Percentiles rank a stretch among this genome's conserved stretches.
These are phyloP conservation scores for Pouteria glomerata DNA, from an alignment of 148 eudicot genomes.

Conservation along the genomic window DNA sequence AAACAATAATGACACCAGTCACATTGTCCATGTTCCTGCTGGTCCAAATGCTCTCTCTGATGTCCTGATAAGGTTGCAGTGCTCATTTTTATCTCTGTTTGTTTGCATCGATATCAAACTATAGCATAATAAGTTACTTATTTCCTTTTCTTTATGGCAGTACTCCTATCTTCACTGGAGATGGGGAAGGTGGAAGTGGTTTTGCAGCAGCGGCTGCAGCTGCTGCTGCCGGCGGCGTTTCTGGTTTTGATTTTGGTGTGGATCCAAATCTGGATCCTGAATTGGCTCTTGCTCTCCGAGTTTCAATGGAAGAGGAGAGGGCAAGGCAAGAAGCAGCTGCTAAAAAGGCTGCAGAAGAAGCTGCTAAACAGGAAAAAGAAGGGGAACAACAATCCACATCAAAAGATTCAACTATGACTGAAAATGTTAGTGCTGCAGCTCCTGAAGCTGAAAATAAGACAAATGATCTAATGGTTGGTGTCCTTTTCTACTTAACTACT, in stretches of 20 bases:
- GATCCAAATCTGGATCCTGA: conserved; percentile 99
- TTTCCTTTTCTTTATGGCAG: conserved; percentile 27
- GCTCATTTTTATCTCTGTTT: not conserved
- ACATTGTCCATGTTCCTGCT: conserved; percentile 84
- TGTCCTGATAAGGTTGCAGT: conserved; percentile 71
- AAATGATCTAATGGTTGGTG: conserved; percentile 51
- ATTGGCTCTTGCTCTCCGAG: conserved; percentile 95
- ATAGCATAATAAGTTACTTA: not conserved
- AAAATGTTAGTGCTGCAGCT: conserved; percentile 49
- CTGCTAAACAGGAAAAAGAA: conserved; percentile 55
- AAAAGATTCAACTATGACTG: conserved; percentile 81
- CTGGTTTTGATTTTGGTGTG: conserved; percentile 95
- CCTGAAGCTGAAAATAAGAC: conserved; percentile 59
- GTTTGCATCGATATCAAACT: not conserved
- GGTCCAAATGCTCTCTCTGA: conserved; percentile 86
- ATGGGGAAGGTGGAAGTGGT: conserved; percentile 94
- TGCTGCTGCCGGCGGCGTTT: conserved; percentile 85
- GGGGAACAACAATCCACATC: conserved; percentile 61
- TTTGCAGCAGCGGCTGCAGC: conserved; percentile 95
- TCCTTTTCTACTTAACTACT: not conserved
- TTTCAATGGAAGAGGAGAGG: conserved; percentile 99
- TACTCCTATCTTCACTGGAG: conserved; percentile 94
- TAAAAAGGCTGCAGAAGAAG: conserved; percentile 91
- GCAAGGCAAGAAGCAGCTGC: conserved; percentile 99
- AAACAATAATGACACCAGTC: conserved; percentile 90